A percentile compares a stretch with the other conserved stretches of the same genome.
phyloP scores from a whole-genome alignment of 176 grass and related monocot species.

The Oropetium thomaeum region DNA sequence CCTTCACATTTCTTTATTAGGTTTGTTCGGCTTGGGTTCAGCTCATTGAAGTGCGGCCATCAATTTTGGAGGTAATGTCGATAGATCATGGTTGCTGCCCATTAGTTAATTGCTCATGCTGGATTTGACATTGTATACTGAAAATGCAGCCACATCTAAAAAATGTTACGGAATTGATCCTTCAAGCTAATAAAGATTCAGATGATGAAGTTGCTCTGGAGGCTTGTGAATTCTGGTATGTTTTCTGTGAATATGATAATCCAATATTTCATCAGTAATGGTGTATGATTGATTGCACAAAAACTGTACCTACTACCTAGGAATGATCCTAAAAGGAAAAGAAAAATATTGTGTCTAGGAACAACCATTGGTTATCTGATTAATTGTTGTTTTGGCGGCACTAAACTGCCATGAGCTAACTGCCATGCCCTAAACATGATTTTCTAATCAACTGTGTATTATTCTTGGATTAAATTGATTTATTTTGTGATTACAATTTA shows the following conservation, averaged over 20 bases:
- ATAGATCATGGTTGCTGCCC: background rate
- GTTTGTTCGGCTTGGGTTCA: constrained; percentile 97
- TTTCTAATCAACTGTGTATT: background rate
- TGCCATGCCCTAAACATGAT: background rate
- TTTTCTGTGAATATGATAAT: constrained; percentile 9
- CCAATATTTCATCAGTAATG: background rate
- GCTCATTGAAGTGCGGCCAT: constrained; percentile 86
- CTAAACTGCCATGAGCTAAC: background rate
- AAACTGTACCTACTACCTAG: background rate
- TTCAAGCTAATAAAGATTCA: constrained; percentile 88
- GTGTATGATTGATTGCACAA: background rate
- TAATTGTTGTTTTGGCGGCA: background rate
- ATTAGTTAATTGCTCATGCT: constrained; percentile 19
- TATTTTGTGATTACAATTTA: background rate
- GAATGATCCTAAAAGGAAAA: background rate
- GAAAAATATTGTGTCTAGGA: background rate
- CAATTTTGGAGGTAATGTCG: constrained; percentile 77
- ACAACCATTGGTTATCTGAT: background rate
- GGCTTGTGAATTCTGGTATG: constrained; percentile 97
- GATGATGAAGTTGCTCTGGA: constrained; percentile 93
- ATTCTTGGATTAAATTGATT: background rate
- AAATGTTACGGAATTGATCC: constrained; percentile 83
- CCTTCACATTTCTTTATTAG: constrained; percentile 38
- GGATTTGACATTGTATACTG: constrained; percentile 31
- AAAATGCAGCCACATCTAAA: constrained; percentile 83